Conservation (phyloP, 805 yeast genomes). For the Schizosaccharomyces japonicus region DNA sequence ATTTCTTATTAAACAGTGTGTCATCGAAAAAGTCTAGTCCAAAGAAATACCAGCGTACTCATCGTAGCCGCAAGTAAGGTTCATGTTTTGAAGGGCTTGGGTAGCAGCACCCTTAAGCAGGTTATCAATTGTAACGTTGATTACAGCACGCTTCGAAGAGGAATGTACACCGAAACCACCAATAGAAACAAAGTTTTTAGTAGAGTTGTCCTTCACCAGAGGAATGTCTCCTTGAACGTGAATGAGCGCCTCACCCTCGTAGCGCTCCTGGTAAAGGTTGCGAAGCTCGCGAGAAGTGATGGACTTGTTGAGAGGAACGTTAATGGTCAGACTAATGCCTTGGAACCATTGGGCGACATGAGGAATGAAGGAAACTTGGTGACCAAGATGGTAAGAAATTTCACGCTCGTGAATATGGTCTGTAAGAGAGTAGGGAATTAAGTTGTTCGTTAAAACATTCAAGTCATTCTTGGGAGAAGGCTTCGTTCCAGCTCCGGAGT, state of each 20-base stretch:
- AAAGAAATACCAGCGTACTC: conserved; percentile 87
- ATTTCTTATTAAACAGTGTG: no score
- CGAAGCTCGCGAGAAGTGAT: conserved; percentile 64
- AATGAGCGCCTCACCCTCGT: conserved; percentile 65
- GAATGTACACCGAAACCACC: conserved; percentile 92
- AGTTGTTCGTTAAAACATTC: conserved; percentile 46
- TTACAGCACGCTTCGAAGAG: conserved; percentile 68
- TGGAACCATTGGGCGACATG: conserved; percentile 97
- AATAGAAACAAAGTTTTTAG: conserved; percentile 75
- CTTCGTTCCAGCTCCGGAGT: conserved; percentile 97
- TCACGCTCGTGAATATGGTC: conserved; percentile 95
- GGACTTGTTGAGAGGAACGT: conserved; percentile 48
- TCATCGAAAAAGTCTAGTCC: conserved; percentile 13
- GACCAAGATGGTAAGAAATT: conserved; percentile 57
- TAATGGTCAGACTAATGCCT: conserved; percentile 81
- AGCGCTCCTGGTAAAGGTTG: conserved; percentile 66
- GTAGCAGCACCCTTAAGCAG: conserved; percentile 95
- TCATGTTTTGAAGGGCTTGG: conserved; percentile 88
- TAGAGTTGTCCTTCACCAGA: conserved; percentile 68
- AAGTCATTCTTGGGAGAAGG: conserved; percentile 90
- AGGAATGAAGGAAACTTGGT: conserved; percentile 69
- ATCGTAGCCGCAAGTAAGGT: conserved; percentile 66
- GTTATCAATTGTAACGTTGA: conserved; percentile 89
- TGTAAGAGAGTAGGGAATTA: conserved; percentile 85
- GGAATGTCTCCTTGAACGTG: conserved; percentile 83